A percentile compares a stretch with the other conserved stretches of the same genome.
Evolutionary conservation across 306 rosid genomes (phyloP).

Genomic region (Corylus avellana): DNA sequence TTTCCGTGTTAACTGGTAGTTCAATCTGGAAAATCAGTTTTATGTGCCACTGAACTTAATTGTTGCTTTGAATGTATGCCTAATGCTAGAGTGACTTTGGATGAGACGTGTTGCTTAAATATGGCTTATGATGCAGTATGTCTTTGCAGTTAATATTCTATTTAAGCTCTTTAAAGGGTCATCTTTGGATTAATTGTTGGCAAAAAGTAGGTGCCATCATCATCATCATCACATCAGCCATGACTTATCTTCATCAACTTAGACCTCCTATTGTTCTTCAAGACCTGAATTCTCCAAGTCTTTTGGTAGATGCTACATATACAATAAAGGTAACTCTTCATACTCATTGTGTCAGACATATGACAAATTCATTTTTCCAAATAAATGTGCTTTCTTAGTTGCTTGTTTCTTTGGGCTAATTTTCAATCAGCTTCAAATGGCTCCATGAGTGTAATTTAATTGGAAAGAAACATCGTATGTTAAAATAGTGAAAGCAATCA

Average conservation of each 20-base stretch:
- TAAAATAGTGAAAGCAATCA: no score
- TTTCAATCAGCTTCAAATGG: not conserved
- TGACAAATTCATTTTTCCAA: not conserved
- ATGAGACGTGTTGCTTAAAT: no score
- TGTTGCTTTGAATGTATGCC: conserved; percentile 50
- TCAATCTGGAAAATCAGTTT: conserved; percentile 9
- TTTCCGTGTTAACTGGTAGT: not conserved
- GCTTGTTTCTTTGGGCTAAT: conserved; percentile 8
- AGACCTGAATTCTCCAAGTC: conserved; percentile 95
- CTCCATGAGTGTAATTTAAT: not conserved
- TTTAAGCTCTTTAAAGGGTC: no score
- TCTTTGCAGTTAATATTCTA: no score
- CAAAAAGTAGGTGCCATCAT: no score
- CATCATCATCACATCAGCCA: conserved; percentile 18
- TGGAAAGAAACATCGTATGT: not conserved
- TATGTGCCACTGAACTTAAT: conserved; percentile 19
- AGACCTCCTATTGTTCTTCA: conserved; percentile 95
- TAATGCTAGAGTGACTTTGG: conserved; percentile 57
- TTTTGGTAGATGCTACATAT: conserved; percentile 83
- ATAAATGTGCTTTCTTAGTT: not conserved
- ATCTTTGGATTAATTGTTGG: no score
- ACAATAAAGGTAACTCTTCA: conserved; percentile 71
- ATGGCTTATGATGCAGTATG: no score
- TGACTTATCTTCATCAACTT: conserved; percentile 94
- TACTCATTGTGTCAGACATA: not conserved